Conservation (phyloP, 768 basidiomycete genomes). For the Termitomyces sp. region DNA sequence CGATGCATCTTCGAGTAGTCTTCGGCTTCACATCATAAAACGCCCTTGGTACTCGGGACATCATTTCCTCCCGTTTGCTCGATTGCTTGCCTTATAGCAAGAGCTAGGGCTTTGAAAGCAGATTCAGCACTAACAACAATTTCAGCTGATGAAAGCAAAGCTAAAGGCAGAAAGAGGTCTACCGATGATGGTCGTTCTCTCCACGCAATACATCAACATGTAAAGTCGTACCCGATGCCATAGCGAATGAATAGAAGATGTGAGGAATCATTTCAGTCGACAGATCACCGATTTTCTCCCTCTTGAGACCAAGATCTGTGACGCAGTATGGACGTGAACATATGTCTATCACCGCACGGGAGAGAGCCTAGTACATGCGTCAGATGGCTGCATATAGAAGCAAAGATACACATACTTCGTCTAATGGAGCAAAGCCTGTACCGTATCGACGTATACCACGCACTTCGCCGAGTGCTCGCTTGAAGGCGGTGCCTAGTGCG, state of each 20-base stretch:
- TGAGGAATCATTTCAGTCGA: slow-evolving; percentile 99
- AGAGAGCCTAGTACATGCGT: slow-evolving; percentile 58
- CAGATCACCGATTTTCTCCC: slow-evolving; percentile 92
- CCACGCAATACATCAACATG: slow-evolving; percentile 94
- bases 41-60: slow-evolving; percentile 96
- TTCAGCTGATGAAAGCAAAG: slow-evolving; percentile 1
- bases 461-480: slow-evolving; percentile 90
- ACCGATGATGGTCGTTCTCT: slow-evolving; percentile 98
- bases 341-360: slow-evolving; percentile 96
- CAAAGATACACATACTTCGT: slow-evolving; percentile 62
- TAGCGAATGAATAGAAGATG: slow-evolving; percentile 97
- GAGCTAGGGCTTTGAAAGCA: slow-evolving; percentile 95
- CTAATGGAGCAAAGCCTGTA: slow-evolving; percentile 93
- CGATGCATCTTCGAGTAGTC: too few relatives aligned
- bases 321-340: slow-evolving; percentile 97
- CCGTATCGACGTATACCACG: slow-evolving; percentile 94
- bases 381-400: slow-evolving; percentile 2
- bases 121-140: slow-evolving; percentile 74
- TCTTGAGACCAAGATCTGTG: slow-evolving; percentile 80
- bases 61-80: slow-evolving; percentile 85
- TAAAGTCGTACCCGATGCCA: slow-evolving; percentile 89
- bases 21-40: slow-evolving; percentile 39
- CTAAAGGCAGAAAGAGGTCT: slow-evolving; percentile 20
- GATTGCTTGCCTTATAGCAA: slow-evolving; percentile 95
- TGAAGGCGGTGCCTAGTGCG: slow-evolving; percentile 87